A percentile compares a stretch with the other conserved stretches of the same genome.
These are phyloP conservation scores for Dovyalis caffra DNA, from an alignment of 345 rosid genomes.

Conservation along the genomic window DNA sequence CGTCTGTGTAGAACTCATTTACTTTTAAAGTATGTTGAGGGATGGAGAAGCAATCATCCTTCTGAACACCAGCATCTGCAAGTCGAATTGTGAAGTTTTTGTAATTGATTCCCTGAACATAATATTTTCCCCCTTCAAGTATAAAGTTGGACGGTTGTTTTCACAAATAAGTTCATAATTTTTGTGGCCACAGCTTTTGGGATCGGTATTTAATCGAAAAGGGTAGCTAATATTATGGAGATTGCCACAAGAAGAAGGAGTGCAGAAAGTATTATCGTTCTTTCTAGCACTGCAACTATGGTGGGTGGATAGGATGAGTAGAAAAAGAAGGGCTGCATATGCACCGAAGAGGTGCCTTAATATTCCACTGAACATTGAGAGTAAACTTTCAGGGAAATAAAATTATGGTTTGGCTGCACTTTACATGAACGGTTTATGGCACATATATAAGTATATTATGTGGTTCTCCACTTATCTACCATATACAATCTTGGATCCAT, in stretches of 20 bases:
- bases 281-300: not conserved
- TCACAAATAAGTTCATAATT: not conserved
- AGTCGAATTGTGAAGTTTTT: not conserved
- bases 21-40: too few relatives aligned
- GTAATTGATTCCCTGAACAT: not conserved
- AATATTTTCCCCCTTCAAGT: not conserved
- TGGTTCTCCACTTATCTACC: too few relatives aligned
- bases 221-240: not conserved
- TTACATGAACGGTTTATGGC: too few relatives aligned
- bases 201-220: not conserved
- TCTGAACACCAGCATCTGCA: not conserved
- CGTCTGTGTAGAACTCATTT: too few relatives aligned
- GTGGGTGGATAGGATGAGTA: not conserved
- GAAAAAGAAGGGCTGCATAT: not conserved
- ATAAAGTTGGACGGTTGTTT: not conserved
- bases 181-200: not conserved
- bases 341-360: not conserved
- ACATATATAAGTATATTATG: fast-evolving
- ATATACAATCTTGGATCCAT: too few relatives aligned
- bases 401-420: too few relatives aligned
- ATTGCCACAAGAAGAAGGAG: not conserved
- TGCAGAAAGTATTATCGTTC: not conserved
- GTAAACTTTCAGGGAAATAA: not conserved
- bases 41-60: not conserved
- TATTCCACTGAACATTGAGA: not conserved